Conservation (phyloP, 2,329 filamentous ascomycete genomes). For the Phyllosticta paracitricarpa region DNA sequence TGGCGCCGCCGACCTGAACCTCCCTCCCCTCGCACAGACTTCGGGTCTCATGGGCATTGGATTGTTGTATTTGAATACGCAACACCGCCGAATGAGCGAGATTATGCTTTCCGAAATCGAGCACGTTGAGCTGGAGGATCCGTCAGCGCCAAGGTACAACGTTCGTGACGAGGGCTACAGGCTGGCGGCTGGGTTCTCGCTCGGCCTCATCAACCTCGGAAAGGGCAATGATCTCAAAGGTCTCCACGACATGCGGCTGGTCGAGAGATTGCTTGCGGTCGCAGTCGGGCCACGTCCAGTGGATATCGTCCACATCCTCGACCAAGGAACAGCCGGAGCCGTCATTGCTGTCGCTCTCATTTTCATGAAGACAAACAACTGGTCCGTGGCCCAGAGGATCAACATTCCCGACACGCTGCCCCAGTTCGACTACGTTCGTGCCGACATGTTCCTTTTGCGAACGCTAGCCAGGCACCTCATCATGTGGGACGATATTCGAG, state of each 20-base stretch:
- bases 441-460: conserved; percentile 81
- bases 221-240: conserved; percentile 82
- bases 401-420: conserved; percentile 82
- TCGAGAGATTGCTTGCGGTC: conserved; percentile 75
- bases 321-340: conserved; percentile 87
- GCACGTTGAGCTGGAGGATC: conserved; percentile 71
- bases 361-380: conserved; percentile 94
- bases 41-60: conserved; percentile 97
- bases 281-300: conserved; percentile 86
- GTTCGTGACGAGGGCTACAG: conserved; percentile 93
- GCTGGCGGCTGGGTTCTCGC: conserved; percentile 81
- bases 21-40: conserved; percentile 88
- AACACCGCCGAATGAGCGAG: conserved; percentile 97
- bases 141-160: conserved; percentile 56
- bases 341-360: conserved; percentile 84
- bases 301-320: conserved; percentile 82
- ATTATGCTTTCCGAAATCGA: conserved; percentile 98
- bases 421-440: conserved; percentile 91
- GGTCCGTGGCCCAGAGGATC: conserved; percentile 77
- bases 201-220: conserved; percentile 89
- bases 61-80: conserved; percentile 84
- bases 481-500: conserved; percentile 76
- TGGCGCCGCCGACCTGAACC: conserved; percentile 85
- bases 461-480: conserved; percentile 87
- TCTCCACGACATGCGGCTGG: conserved; percentile 85